Conservation (phyloP, 352 stramenopile genomes). For the Pythium vanterpoolii region DNA sequence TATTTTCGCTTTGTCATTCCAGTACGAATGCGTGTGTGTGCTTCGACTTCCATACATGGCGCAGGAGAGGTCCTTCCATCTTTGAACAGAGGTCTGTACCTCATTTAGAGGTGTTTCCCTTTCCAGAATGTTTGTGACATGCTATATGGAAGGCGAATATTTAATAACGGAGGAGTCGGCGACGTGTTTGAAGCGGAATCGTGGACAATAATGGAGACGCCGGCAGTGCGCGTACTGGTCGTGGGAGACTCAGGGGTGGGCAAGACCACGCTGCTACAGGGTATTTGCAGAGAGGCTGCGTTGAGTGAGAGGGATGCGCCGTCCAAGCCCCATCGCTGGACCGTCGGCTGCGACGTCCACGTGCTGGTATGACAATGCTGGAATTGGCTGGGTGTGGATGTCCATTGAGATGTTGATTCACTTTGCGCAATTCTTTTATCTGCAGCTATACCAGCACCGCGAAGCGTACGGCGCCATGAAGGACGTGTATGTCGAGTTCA, state of each 20-base stretch:
- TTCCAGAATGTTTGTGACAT: neutral
- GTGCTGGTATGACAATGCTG: constrained; percentile 41
- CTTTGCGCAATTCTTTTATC: neutral
- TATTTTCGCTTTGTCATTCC: too few relatives aligned
- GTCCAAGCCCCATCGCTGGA: constrained; percentile 48
- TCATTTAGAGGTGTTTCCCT: neutral
- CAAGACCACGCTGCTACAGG: constrained; percentile 75
- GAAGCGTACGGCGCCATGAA: constrained; percentile 35
- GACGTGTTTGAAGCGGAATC: neutral
- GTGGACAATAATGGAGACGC: constrained; percentile 53
- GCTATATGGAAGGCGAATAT: neutral
- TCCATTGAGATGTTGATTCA: neutral
- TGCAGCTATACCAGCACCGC: constrained; percentile 32
- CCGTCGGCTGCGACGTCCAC: constrained; percentile 78
- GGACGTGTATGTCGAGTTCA: constrained; percentile 77
- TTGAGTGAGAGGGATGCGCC: constrained; percentile 5
- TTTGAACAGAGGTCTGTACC: neutral
- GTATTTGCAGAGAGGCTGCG: constrained; percentile 37
- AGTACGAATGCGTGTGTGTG: too few relatives aligned
- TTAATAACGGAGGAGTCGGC: neutral
- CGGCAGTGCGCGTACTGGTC: constrained; percentile 71
- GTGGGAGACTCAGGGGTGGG: constrained; percentile 84
- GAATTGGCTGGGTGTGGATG: neutral
- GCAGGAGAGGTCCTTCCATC: neutral
- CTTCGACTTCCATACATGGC: too few relatives aligned